Evolutionary conservation across 106 monocot species (phyloP).

Genomic region (Chionographis japonica): DNA sequence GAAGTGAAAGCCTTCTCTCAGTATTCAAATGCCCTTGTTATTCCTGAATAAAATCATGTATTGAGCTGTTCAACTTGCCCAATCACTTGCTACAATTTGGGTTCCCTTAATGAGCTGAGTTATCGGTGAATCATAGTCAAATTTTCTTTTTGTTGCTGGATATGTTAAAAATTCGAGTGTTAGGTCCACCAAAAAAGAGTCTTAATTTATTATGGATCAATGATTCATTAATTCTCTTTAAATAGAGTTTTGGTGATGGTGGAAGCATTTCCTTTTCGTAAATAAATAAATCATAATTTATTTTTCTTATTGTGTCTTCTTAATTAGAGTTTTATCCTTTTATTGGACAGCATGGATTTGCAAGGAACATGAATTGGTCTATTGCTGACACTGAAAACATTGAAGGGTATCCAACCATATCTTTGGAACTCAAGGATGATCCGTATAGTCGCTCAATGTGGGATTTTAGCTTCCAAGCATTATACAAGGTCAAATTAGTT

Average conservation of each 20-base stretch:
- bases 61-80: too few species aligned
- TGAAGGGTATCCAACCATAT: slow-evolving; percentile 57
- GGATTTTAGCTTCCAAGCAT: slow-evolving; percentile 92
- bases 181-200: too few species aligned
- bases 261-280: neutral
- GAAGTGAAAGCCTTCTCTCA: too few species aligned
- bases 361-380: slow-evolving; percentile 92
- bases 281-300: neutral
- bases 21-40: too few species aligned
- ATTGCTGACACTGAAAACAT: slow-evolving; percentile 56
- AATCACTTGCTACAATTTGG: too few species aligned
- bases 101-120: too few species aligned
- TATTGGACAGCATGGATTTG: slow-evolving; percentile 87
- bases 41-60: too few species aligned
- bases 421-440: slow-evolving; percentile 76
- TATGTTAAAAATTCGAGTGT: too few species aligned
- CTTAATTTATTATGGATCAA: too few species aligned
- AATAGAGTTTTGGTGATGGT: neutral
- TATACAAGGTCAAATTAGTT: slow-evolving; percentile 58
- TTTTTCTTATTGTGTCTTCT: neutral
- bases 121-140: too few species aligned
- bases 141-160: too few species aligned
- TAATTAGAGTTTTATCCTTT: neutral
- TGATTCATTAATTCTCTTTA: too few species aligned
- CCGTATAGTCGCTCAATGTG: slow-evolving; percentile 85